Percentiles rank a stretch among this genome's conserved stretches.
phyloP scores from a whole-genome alignment of 441 rosid species.

The Gossypium trilobum region DNA sequence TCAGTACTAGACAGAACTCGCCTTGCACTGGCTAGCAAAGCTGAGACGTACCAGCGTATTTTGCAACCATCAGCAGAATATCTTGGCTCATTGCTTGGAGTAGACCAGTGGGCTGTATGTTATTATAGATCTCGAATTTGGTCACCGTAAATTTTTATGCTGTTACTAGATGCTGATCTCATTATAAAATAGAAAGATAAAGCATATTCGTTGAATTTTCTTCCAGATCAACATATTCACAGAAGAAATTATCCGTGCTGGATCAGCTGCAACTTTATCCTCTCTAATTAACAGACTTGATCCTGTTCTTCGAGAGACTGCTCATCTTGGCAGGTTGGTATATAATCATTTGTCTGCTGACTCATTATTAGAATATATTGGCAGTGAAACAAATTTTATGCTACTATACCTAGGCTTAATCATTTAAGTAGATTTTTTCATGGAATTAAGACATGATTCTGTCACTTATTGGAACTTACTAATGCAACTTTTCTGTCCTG shows the following conservation, averaged over 20 bases:
- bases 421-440: constrained; percentile 5
- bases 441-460: background rate
- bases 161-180: constrained; percentile 7
- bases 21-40: constrained; percentile 75
- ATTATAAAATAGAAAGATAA: background rate
- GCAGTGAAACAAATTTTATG: background rate
- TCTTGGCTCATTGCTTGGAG: constrained; percentile 84
- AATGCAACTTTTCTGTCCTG: constrained; percentile 26
- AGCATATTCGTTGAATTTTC: constrained; percentile 10
- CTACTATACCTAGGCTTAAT: background rate
- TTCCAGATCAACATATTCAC: constrained; percentile 78
- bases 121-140: constrained; percentile 8
- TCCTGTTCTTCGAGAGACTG: constrained; percentile 91
- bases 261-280: constrained; percentile 91
- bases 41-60: constrained; percentile 73
- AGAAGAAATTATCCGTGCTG: constrained; percentile 93
- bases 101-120: constrained; percentile 84
- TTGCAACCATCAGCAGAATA: constrained; percentile 94
- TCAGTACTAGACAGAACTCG: constrained; percentile 95
- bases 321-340: constrained; percentile 87
- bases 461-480: constrained; percentile 21
- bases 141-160: constrained; percentile 9
- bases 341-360: constrained; percentile 1
- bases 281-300: constrained; percentile 79
- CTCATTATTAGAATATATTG: constrained; percentile 10